phyloP scores from a whole-genome alignment of 768 basidiomycete species.

The Kwoniella europaea region DNA sequence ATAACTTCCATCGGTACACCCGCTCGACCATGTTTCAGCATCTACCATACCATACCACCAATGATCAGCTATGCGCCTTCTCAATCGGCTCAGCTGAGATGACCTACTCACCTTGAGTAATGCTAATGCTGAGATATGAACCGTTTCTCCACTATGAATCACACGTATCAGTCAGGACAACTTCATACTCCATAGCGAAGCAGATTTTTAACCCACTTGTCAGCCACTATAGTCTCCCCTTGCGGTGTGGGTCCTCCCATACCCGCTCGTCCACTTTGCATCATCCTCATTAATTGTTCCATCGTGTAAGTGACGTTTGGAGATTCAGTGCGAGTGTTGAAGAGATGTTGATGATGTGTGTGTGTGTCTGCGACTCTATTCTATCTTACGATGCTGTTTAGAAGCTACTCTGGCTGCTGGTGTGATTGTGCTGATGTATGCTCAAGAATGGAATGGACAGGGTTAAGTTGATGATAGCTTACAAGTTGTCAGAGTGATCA shows the following conservation, averaged over 20 bases:
- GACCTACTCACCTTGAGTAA: constrained; percentile 75
- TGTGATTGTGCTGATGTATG: too few relatives aligned
- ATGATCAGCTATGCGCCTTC: constrained; percentile 4
- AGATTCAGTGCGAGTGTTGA: background rate
- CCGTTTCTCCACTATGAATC: constrained; percentile 61
- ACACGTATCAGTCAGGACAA: constrained; percentile 1
- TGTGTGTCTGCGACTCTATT: background rate
- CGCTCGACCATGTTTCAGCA: constrained; percentile 98
- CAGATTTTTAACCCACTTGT: constrained; percentile 45
- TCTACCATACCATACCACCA: constrained; percentile 63
- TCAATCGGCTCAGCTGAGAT: background rate
- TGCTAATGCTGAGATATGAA: constrained; percentile 97
- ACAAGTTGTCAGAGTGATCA: too few relatives aligned
- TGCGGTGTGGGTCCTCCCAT: constrained; percentile 36
- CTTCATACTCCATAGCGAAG: background rate
- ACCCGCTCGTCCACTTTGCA: constrained; percentile 33
- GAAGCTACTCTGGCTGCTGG: too few relatives aligned
- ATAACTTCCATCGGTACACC: constrained; percentile 99
- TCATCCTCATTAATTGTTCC: constrained; percentile 44
- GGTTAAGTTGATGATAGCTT: too few relatives aligned
- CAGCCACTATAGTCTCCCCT: constrained; percentile 48
- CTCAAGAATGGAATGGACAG: too few relatives aligned
- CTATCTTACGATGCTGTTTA: too few relatives aligned
- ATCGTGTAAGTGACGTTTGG: constrained; percentile 14
- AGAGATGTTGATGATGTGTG: background rate